These are phyloP conservation scores for Vigna nakashimae DNA, from an alignment of 306 rosid genomes.

Conservation along the genomic window DNA sequence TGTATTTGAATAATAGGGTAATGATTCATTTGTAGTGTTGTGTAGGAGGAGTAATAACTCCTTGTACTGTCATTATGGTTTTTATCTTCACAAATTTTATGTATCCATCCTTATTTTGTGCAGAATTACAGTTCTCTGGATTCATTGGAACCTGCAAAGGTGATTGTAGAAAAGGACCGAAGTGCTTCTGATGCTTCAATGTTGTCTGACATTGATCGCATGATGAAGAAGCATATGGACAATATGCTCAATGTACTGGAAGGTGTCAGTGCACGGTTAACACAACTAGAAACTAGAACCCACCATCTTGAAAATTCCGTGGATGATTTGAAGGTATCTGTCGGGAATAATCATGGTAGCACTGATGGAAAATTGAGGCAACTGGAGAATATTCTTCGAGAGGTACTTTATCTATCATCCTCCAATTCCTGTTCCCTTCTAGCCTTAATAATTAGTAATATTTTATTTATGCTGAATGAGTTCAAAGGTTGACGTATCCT, in stretches of 20 bases:
- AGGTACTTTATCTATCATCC: slow-evolving; percentile 57
- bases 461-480: not conserved
- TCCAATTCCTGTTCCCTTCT: slow-evolving; percentile 4
- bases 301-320: slow-evolving; percentile 74
- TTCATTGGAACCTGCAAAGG: slow-evolving; percentile 70
- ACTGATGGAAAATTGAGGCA: slow-evolving; percentile 85
- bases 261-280: slow-evolving; percentile 80
- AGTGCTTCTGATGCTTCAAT: slow-evolving; percentile 56
- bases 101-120: slow-evolving; percentile 30
- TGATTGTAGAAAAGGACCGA: slow-evolving; percentile 60
- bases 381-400: slow-evolving; percentile 81
- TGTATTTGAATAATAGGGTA: slow-evolving; percentile 25
- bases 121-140: slow-evolving; percentile 82
- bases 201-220: slow-evolving; percentile 77
- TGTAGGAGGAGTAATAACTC: slow-evolving; percentile 2
- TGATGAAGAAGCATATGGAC: slow-evolving; percentile 73
- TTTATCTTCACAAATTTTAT: slow-evolving; percentile 24
- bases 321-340: slow-evolving; percentile 79
- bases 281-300: slow-evolving; percentile 82
- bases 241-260: slow-evolving; percentile 77
- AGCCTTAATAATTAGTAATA: slow-evolving; percentile 23
- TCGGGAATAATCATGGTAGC: slow-evolving; percentile 78
- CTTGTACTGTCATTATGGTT: slow-evolving; percentile 3
- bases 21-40: slow-evolving; percentile 32
- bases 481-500: not conserved